These are phyloP conservation scores for Neurospora sp. DNA, from an alignment of 495 filamentous ascomycete species.

Conservation along the genomic window DNA sequence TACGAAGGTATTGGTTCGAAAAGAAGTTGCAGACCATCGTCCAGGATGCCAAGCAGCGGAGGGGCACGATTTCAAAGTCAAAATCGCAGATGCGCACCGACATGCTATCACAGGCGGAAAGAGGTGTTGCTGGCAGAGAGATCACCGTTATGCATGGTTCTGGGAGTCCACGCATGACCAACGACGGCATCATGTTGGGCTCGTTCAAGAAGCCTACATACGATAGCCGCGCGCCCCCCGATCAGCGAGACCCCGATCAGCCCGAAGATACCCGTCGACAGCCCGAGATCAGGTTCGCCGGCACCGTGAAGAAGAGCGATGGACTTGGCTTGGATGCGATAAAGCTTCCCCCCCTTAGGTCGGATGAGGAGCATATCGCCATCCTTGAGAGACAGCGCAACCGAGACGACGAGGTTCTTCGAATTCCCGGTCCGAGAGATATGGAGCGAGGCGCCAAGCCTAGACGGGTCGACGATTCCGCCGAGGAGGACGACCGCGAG, in stretches of 20 bases:
- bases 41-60: slow-evolving; percentile 31
- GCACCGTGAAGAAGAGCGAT: slow-evolving; percentile 44
- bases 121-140: slow-evolving; percentile 57
- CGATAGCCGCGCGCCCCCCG: not conserved
- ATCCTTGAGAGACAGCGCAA: slow-evolving; percentile 80
- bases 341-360: slow-evolving; percentile 43
- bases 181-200: slow-evolving; percentile 35
- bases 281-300: slow-evolving; percentile 52
- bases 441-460: slow-evolving; percentile 72
- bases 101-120: slow-evolving; percentile 42
- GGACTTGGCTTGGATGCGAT: slow-evolving; percentile 24
- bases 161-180: slow-evolving; percentile 31
- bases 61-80: slow-evolving; percentile 38
- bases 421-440: slow-evolving; percentile 81
- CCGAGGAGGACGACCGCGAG: slow-evolving; percentile 13
- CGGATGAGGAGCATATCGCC: slow-evolving; percentile 70
- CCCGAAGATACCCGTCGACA: slow-evolving; percentile 14
- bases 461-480: slow-evolving; percentile 37
- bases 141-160: slow-evolving; percentile 64
- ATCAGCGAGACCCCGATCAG: slow-evolving; percentile 16
- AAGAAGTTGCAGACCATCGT: slow-evolving; percentile 70
- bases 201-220: slow-evolving; percentile 1
- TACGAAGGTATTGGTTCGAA: slow-evolving; percentile 96
- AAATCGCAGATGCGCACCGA: slow-evolving; percentile 49
- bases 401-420: slow-evolving; percentile 57